Conservation (phyloP, 2,329 filamentous ascomycete genomes). For the Fonsecaea pedrosoi region DNA sequence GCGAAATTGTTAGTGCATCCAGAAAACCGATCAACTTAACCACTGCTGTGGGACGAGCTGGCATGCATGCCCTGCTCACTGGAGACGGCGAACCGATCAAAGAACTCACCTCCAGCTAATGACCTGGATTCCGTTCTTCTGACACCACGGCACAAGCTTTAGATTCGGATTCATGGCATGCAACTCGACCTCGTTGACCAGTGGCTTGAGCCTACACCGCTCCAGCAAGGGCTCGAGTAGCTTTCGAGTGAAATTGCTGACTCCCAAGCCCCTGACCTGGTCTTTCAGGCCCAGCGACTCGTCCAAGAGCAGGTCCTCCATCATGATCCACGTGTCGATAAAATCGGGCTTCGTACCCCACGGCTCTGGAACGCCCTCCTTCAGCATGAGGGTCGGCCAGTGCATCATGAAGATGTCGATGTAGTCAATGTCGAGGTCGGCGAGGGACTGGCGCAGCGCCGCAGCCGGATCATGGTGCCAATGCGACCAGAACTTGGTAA, state of each 20-base stretch:
- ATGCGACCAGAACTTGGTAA: constrained; percentile 71
- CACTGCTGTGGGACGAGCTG: neutral
- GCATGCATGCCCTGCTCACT: neutral
- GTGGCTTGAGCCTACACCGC: constrained; percentile 35
- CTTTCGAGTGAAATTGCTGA: constrained; percentile 46
- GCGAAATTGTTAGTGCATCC: neutral
- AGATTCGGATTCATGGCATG: constrained; percentile 46
- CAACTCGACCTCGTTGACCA: constrained; percentile 47
- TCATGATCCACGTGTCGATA: constrained; percentile 42
- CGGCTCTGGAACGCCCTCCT: constrained; percentile 37
- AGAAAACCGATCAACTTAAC: neutral
- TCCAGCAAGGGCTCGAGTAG: constrained; percentile 42
- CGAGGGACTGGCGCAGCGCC: constrained; percentile 64
- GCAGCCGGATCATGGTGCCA: constrained; percentile 67
- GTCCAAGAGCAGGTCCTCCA: constrained; percentile 42
- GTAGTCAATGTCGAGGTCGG: constrained; percentile 69
- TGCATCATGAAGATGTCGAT: constrained; percentile 74
- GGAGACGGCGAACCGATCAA: neutral
- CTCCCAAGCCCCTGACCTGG: constrained; percentile 43
- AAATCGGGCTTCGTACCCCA: constrained; percentile 42
- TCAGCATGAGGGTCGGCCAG: constrained; percentile 48
- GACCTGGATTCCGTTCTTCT: constrained; percentile 44
- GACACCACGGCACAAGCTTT: constrained; percentile 45
- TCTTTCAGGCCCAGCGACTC: constrained; percentile 26
- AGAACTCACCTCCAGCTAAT: constrained; percentile 41